phyloP scores from a whole-genome alignment of 2,329 filamentous ascomycete genomes.

The Epichloe typhina region DNA sequence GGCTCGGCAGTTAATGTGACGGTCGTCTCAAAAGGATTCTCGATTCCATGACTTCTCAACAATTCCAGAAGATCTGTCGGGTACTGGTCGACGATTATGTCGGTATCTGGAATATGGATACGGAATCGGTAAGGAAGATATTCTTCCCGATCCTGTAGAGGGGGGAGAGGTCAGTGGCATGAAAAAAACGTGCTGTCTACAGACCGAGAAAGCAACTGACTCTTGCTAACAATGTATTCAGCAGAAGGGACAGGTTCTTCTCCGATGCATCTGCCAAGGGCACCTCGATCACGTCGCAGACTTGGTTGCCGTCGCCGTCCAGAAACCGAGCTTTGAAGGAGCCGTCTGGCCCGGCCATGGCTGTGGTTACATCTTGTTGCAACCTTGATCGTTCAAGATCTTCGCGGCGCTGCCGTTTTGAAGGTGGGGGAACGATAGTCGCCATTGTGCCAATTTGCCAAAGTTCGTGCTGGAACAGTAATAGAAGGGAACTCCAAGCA shows the following conservation, averaged over 20 bases:
- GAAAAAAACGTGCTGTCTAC: not conserved
- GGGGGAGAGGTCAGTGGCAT: not conserved
- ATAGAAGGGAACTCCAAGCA: not conserved
- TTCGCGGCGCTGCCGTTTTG: slow-evolving; percentile 74
- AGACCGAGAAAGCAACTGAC: slow-evolving; percentile 24
- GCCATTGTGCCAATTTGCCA: slow-evolving; percentile 43
- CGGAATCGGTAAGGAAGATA: slow-evolving; percentile 49
- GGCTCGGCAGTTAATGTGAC: slow-evolving; percentile 52
- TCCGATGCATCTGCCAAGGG: slow-evolving; percentile 75
- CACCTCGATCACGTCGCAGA: slow-evolving; percentile 58
- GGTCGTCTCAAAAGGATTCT: slow-evolving; percentile 43
- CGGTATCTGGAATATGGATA: slow-evolving; percentile 41
- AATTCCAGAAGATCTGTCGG: slow-evolving; percentile 41
- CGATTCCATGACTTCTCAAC: slow-evolving; percentile 41
- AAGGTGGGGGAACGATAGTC: slow-evolving; percentile 72
- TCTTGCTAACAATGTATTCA: slow-evolving; percentile 74
- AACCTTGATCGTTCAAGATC: slow-evolving; percentile 55
- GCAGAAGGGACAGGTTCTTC: slow-evolving; percentile 74
- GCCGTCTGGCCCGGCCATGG: slow-evolving; percentile 56
- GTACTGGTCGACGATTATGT: slow-evolving; percentile 42
- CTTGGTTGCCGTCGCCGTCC: slow-evolving; percentile 62
- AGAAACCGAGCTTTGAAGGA: slow-evolving; percentile 79
- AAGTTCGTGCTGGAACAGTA: not conserved
- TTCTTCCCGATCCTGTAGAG: slow-evolving; percentile 36
- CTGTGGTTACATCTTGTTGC: slow-evolving; percentile 61